Evolutionary conservation across 352 stramenopile species (phyloP).

Genomic region (Globisporangium rhizosaccharum): DNA sequence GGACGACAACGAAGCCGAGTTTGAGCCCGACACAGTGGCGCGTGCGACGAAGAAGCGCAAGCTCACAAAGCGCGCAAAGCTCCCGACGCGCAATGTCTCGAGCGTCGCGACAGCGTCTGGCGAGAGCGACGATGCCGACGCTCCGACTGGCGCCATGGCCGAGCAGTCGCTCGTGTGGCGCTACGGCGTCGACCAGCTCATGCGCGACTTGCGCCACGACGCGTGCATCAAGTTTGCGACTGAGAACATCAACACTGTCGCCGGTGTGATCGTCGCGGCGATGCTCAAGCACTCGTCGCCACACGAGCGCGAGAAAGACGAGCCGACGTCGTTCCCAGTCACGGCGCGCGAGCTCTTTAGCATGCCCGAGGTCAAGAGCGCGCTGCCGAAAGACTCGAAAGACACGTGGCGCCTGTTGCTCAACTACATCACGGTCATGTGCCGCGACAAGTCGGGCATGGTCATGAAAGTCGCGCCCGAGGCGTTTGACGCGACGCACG

Average conservation of each 20-base stretch:
- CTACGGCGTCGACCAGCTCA: slow-evolving; percentile 66
- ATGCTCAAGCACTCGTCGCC: slow-evolving; percentile 81
- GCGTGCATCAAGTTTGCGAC: slow-evolving; percentile 76
- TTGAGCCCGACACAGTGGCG: slow-evolving; percentile 29
- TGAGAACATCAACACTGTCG: slow-evolving; percentile 84
- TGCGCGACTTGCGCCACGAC: slow-evolving; percentile 75
- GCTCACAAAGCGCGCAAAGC: slow-evolving; percentile 68
- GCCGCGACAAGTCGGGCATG: slow-evolving; percentile 86
- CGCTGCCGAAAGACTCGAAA: slow-evolving; percentile 66
- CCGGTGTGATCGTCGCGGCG: slow-evolving; percentile 65
- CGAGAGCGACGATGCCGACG: slow-evolving; percentile 27
- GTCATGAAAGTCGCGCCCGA: slow-evolving; percentile 77
- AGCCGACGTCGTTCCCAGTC: slow-evolving; percentile 71
- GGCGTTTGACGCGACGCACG: slow-evolving; percentile 53
- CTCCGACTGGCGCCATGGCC: slow-evolving; percentile 26
- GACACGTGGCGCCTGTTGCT: slow-evolving; percentile 81
- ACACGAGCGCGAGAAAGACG: slow-evolving; percentile 76
- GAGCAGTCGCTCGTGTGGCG: slow-evolving; percentile 81
- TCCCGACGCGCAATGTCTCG: slow-evolving; percentile 51
- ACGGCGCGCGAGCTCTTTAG: slow-evolving; percentile 73
- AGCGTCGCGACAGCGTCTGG: slow-evolving; percentile 10
- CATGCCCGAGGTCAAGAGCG: slow-evolving; percentile 63
- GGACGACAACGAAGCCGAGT: slow-evolving; percentile 59
- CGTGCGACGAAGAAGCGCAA: slow-evolving; percentile 60
- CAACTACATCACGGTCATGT: slow-evolving; percentile 89